Conservation (phyloP, 345 rosid species). For the Populus deltoides region DNA sequence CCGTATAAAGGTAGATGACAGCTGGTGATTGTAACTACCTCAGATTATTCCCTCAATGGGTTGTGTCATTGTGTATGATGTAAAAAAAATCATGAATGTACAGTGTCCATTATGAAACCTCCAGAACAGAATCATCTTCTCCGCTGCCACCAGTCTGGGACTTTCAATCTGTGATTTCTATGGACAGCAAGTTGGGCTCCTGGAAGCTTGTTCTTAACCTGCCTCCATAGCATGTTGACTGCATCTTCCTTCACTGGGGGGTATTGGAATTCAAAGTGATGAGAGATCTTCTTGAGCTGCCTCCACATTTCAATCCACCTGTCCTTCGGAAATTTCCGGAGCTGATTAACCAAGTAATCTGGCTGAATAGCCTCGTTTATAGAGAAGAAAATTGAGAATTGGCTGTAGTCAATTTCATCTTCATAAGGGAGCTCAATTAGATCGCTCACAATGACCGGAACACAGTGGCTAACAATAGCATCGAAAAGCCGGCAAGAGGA, state of each 20-base stretch:
- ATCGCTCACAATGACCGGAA: slow-evolving; percentile 81
- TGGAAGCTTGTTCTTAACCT: slow-evolving; percentile 73
- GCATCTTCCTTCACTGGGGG: slow-evolving; percentile 83
- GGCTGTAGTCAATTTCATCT: slow-evolving; percentile 71
- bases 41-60: slow-evolving; percentile 10
- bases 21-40: slow-evolving; percentile 2
- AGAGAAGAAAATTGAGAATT: slow-evolving; percentile 77
- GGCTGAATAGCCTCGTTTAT: slow-evolving; percentile 65
- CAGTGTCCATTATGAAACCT: slow-evolving; percentile 23
- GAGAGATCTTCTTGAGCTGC: slow-evolving; percentile 62
- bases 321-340: slow-evolving; percentile 63
- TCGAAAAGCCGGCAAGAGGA: slow-evolving; percentile 87
- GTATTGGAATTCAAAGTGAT: slow-evolving; percentile 72
- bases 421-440: slow-evolving; percentile 80
- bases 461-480: slow-evolving; percentile 84
- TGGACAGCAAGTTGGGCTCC: slow-evolving; percentile 58
- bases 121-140: slow-evolving; percentile 24
- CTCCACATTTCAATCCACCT: slow-evolving; percentile 78
- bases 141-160: slow-evolving; percentile 83
- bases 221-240: slow-evolving; percentile 80
- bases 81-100: slow-evolving; percentile 38
- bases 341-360: slow-evolving; percentile 58
- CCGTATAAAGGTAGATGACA: slow-evolving; percentile 12
- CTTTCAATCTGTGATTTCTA: slow-evolving; percentile 72
- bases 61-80: neutral